These are phyloP conservation scores for Mucor lusitanicus DNA, from an alignment of 371 early-diverging fungal genomes.

Conservation along the genomic window DNA sequence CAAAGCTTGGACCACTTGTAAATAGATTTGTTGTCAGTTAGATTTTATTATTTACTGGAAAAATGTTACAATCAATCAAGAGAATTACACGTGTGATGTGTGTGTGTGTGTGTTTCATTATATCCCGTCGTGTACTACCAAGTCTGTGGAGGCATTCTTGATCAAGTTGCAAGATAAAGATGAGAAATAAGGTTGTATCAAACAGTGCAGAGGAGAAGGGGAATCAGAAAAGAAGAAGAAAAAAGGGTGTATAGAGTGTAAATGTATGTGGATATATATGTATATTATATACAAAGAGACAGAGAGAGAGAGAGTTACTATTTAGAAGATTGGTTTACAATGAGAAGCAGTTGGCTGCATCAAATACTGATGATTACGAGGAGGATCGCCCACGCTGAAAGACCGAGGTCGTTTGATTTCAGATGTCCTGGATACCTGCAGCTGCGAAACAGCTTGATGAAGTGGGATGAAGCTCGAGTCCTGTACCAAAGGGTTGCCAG, in stretches of 20 bases:
- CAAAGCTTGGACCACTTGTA: not conserved
- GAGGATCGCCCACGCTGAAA: conserved; percentile 17
- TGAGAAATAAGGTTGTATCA: not conserved
- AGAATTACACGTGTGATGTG: not conserved
- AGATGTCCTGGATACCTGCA: conserved; percentile 8
- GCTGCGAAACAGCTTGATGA: conserved; percentile 23
- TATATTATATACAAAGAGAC: not conserved
- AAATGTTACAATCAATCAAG: not conserved
- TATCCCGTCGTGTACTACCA: not conserved
- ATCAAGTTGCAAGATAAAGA: not conserved
- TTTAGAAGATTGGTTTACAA: conserved; percentile 15
- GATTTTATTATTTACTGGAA: not conserved
- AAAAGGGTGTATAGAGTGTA: not conserved
- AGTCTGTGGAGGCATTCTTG: not conserved
- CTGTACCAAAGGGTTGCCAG: conserved; percentile 27
- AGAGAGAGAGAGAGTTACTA: not conserved
- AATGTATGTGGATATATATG: not conserved
- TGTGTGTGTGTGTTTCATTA: not conserved
- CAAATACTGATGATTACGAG: conserved; percentile 11
- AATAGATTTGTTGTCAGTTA: not conserved
- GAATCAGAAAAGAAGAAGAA: not conserved
- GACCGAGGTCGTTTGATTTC: conserved; percentile 15
- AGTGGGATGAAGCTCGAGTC: conserved; percentile 28
- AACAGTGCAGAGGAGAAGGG: not conserved
- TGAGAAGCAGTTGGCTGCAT: not conserved